A percentile compares a stretch with the other conserved stretches of the same genome.
These are phyloP conservation scores for Blastobotrys raffinosifermentans DNA, from an alignment of 1,139 yeast species.

Conservation along the genomic window DNA sequence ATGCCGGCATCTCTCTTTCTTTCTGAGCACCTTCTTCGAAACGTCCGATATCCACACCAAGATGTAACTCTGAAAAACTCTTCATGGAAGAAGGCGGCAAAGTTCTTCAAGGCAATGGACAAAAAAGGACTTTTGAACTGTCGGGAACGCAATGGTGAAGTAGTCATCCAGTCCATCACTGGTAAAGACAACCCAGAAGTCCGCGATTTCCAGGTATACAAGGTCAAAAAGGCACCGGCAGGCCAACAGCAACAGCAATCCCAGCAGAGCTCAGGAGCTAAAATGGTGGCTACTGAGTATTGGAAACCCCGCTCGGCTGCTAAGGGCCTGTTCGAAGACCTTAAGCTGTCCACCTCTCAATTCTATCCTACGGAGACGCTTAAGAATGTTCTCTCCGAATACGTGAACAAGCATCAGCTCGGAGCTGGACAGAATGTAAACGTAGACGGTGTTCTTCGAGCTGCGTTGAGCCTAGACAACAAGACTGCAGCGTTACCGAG, in stretches of 20 bases:
- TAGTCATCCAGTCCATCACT: slow-evolving; percentile 48
- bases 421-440: slow-evolving; percentile 47
- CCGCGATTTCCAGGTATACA: slow-evolving; percentile 60
- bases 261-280: slow-evolving; percentile 4
- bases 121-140: slow-evolving; percentile 58
- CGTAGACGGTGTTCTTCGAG: slow-evolving; percentile 45
- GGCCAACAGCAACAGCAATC: slow-evolving; percentile 4
- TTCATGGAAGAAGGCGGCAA: slow-evolving; percentile 84
- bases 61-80: slow-evolving; percentile 70
- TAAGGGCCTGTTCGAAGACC: slow-evolving; percentile 41
- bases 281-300: slow-evolving; percentile 21
- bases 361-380: slow-evolving; percentile 53
- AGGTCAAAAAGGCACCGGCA: slow-evolving; percentile 33
- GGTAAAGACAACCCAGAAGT: slow-evolving; percentile 47
- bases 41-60: slow-evolving; percentile 59
- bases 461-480: slow-evolving; percentile 26
- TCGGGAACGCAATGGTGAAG: slow-evolving; percentile 76
- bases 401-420: slow-evolving; percentile 49
- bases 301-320: slow-evolving; percentile 26
- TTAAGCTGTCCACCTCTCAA: slow-evolving; percentile 35
- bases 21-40: slow-evolving; percentile 60
- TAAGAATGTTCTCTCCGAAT: slow-evolving; percentile 46
- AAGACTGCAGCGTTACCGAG: slow-evolving; percentile 33
- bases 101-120: slow-evolving; percentile 79
- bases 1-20: slow-evolving; percentile 62